These are phyloP conservation scores for Casaregolazyma suthepensis DNA, from an alignment of 1,139 yeast genomes.

Conservation along the genomic window DNA sequence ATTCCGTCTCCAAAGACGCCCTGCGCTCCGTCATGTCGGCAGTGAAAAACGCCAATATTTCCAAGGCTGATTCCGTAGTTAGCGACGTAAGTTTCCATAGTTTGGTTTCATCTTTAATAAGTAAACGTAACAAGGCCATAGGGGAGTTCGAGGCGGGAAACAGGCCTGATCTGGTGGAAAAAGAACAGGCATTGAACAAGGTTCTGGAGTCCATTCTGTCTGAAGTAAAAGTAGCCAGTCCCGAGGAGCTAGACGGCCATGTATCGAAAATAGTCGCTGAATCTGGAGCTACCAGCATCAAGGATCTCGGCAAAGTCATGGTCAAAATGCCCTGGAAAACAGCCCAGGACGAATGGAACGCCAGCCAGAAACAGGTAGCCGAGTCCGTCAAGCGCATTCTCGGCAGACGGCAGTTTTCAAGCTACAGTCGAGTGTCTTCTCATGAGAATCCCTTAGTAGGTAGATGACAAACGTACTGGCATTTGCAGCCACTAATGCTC, in stretches of 20 bases:
- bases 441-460: slow-evolving; percentile 54
- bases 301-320: slow-evolving; percentile 38
- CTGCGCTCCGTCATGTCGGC: slow-evolving; percentile 51
- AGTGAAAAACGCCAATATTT: slow-evolving; percentile 57
- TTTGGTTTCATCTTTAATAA: slow-evolving; percentile 43
- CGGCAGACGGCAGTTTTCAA: slow-evolving; percentile 20
- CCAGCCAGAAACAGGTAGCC: slow-evolving; percentile 36
- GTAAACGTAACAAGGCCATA: slow-evolving; percentile 51
- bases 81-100: slow-evolving; percentile 48
- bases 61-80: slow-evolving; percentile 39
- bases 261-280: slow-evolving; percentile 36
- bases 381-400: slow-evolving; percentile 25
- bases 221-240: slow-evolving; percentile 46
- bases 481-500: slow-evolving; percentile 9
- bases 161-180: slow-evolving; percentile 51
- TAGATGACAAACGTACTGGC: slow-evolving; percentile 14
- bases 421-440: slow-evolving; percentile 11
- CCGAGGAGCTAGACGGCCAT: slow-evolving; percentile 42
- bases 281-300: slow-evolving; percentile 26
- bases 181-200: slow-evolving; percentile 46
- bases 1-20: slow-evolving; percentile 41
- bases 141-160: slow-evolving; percentile 45
- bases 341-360: slow-evolving; percentile 49
- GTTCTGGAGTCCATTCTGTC: slow-evolving; percentile 41
- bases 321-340: slow-evolving; percentile 44